Percentiles rank a stretch among this genome's conserved stretches.
Conservation (phyloP, 345 rosid genomes). For the Firmiana major region DNA sequence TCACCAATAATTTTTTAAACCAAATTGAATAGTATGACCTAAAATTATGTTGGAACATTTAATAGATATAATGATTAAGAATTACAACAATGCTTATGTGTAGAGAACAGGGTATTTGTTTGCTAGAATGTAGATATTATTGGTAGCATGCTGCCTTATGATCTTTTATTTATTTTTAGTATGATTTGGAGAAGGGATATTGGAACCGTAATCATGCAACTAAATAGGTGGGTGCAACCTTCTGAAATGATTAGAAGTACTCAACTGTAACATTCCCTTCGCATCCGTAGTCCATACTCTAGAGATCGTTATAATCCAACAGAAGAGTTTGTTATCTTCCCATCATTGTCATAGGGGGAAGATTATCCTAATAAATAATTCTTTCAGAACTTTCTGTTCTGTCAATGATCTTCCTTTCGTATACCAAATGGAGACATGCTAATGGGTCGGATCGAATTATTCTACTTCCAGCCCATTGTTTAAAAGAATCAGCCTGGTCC, state of each 20-base stretch:
- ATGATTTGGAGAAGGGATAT: no score
- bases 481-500: no score
- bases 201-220: no score
- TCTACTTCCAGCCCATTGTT: no score
- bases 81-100: neutral
- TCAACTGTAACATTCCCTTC: no score
- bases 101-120: neutral
- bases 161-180: no score
- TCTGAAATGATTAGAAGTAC: no score
- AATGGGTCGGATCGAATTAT: no score
- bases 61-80: neutral
- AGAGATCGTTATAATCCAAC: neutral
- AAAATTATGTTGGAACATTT: neutral
- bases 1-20: neutral
- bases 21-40: neutral
- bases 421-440: neutral
- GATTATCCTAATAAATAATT: neutral
- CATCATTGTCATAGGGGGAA: neutral
- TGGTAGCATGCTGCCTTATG: neutral
- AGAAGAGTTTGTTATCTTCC: neutral
- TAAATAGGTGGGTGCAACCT: no score
- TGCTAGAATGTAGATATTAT: neutral
- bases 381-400: neutral
- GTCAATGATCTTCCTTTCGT: neutral
- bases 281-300: no score